A percentile compares a stretch with the other conserved stretches of the same genome.
Evolutionary conservation across 176 grass and related monocot species (phyloP).

Genomic region (Oryza glaberrima): DNA sequence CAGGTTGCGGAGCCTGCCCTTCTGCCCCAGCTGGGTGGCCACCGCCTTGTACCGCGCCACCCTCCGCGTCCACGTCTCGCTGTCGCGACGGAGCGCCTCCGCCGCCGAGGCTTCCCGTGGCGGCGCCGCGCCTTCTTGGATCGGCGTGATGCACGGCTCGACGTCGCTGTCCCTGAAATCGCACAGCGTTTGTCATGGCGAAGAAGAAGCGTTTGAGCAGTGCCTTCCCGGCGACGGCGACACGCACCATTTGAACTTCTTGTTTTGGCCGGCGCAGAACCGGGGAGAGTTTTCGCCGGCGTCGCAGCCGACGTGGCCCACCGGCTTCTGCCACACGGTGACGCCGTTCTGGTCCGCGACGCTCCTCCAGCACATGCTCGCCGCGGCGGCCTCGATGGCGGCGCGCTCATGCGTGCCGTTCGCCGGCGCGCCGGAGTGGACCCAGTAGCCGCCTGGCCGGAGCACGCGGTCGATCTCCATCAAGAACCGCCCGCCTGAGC

Average conservation of each 20-base stretch:
- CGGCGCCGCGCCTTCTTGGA: slow-evolving; percentile 24
- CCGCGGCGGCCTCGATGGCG: slow-evolving; percentile 41
- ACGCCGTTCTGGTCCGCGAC: slow-evolving; percentile 55
- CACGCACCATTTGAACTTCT: neutral
- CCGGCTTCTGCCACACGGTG: slow-evolving; percentile 58
- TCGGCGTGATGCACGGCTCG: neutral
- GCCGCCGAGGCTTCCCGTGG: slow-evolving; percentile 27
- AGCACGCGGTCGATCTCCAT: slow-evolving; percentile 63
- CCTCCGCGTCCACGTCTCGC: slow-evolving; percentile 53
- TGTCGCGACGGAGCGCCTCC: slow-evolving; percentile 36
- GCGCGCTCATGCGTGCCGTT: slow-evolving; percentile 48
- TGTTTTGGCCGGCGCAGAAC: neutral
- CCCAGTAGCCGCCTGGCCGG: slow-evolving; percentile 64
- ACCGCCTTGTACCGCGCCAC: slow-evolving; percentile 49
- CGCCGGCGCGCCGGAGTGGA: slow-evolving; percentile 55
- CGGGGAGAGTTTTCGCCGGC: slow-evolving; percentile 15
- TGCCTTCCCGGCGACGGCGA: neutral
- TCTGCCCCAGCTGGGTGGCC: slow-evolving; percentile 51
- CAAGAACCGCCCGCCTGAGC: slow-evolving; percentile 51
- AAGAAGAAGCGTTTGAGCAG: neutral
- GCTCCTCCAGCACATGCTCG: slow-evolving; percentile 65
- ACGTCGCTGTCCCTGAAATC: neutral
- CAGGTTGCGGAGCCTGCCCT: slow-evolving; percentile 61
- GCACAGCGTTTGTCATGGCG: neutral
- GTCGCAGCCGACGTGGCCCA: slow-evolving; percentile 48